Conservation (phyloP, 306 rosid species). For the Prunus fruticosa region DNA sequence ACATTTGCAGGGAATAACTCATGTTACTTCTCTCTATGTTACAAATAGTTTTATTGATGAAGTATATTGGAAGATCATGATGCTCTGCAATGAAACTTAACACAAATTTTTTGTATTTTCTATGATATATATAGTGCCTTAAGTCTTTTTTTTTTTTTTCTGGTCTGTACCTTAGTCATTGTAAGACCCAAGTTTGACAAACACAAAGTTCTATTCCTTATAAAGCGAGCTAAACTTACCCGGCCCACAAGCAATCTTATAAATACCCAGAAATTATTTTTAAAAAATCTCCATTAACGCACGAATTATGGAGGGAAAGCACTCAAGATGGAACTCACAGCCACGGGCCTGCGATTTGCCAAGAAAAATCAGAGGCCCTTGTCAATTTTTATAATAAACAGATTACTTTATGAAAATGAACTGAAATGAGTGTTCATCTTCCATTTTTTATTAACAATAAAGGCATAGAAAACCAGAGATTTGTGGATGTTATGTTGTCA, state of each 20-base stretch:
- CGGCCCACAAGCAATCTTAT: neutral
- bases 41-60: neutral
- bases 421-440: neutral
- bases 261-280: neutral
- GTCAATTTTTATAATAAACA: neutral
- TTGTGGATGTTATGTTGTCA: too few species aligned
- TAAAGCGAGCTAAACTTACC: neutral
- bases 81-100: neutral
- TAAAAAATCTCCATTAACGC: neutral
- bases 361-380: constrained; percentile 54
- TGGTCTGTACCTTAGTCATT: too few species aligned
- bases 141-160: too few species aligned
- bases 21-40: neutral
- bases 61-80: too few species aligned
- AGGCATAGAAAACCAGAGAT: too few species aligned
- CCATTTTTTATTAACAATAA: neutral
- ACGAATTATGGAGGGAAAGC: constrained; percentile 62
- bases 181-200: too few species aligned
- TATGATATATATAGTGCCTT: too few species aligned
- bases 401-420: neutral
- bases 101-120: neutral
- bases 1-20: neutral
- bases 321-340: constrained; percentile 19
- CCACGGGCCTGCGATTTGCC: constrained; percentile 33
- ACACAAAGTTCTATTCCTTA: too few species aligned